Evolutionary conservation across 352 stramenopile genomes (phyloP).

Genomic region (Chrysophaeum taylorii): DNA sequence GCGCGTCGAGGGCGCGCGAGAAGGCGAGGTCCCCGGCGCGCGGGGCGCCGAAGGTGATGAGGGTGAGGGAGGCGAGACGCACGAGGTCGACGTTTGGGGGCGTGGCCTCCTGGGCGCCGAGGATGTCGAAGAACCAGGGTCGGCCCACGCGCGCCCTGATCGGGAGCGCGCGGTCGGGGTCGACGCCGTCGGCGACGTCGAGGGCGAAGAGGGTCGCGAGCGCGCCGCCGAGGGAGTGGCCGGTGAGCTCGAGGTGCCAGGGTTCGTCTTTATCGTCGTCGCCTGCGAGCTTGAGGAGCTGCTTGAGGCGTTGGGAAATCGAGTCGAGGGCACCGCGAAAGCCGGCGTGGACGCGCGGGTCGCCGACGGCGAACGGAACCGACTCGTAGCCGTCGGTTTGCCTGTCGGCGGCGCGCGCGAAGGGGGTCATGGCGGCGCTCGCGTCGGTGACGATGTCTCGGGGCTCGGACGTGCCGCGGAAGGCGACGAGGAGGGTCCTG

Average conservation of each 20-base stretch:
- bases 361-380: neutral
- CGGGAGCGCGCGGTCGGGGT: conserved; percentile 37
- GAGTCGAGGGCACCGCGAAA: conserved; percentile 34
- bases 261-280: conserved; percentile 39
- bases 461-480: conserved; percentile 45
- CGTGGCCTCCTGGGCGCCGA: neutral
- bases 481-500: conserved; percentile 43
- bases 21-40: conserved; percentile 49
- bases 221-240: conserved; percentile 44
- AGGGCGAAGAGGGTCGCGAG: conserved; percentile 45
- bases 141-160: neutral
- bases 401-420: conserved; percentile 16
- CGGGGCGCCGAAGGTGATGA: conserved; percentile 33
- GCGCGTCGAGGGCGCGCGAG: neutral
- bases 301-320: conserved; percentile 45
- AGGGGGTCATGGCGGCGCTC: conserved; percentile 43
- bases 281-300: conserved; percentile 40
- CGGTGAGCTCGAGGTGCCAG: conserved; percentile 51
- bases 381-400: neutral
- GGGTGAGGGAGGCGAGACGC: neutral
- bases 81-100: neutral
- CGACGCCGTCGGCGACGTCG: conserved; percentile 47
- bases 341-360: neutral
- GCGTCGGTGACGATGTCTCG: conserved; percentile 53
- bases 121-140: neutral